Evolutionary conservation across 768 basidiomycete genomes (phyloP).

Genomic region (Symmetrospora coprosmae): DNA sequence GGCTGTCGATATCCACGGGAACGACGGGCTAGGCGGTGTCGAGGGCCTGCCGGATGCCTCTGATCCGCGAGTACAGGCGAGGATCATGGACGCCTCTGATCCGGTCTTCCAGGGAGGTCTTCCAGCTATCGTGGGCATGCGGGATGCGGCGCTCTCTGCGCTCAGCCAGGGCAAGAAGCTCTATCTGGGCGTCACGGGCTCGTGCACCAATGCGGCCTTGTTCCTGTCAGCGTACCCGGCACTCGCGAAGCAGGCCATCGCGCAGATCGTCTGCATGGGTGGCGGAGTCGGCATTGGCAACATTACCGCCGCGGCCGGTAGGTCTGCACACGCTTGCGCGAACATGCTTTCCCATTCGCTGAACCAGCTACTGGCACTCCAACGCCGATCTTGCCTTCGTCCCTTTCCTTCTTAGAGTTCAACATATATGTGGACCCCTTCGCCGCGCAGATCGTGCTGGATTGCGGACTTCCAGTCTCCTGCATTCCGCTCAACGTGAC

Average conservation of each 20-base stretch:
- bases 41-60: slow-evolving; percentile 53
- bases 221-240: slow-evolving; percentile 48
- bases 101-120: slow-evolving; percentile 42
- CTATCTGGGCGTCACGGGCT: slow-evolving; percentile 60
- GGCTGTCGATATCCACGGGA: slow-evolving; percentile 52
- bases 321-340: no score
- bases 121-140: slow-evolving; percentile 49
- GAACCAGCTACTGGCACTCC: background rate
- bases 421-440: slow-evolving; percentile 73
- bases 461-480: slow-evolving; percentile 51
- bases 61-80: slow-evolving; percentile 40
- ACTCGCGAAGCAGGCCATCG: slow-evolving; percentile 44
- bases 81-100: slow-evolving; percentile 3
- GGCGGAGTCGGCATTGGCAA: slow-evolving; percentile 79
- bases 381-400: slow-evolving; percentile 19
- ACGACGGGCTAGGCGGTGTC: slow-evolving; percentile 69
- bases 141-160: slow-evolving; percentile 41
- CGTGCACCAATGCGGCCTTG: slow-evolving; percentile 68
- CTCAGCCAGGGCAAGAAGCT: slow-evolving; percentile 46
- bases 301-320: slow-evolving; percentile 58
- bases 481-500: slow-evolving; percentile 54
- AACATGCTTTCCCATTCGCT: background rate
- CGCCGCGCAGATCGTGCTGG: slow-evolving; percentile 65
- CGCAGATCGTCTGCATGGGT: slow-evolving; percentile 75
- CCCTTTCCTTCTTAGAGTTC: slow-evolving; percentile 44